Base-by-base conservation (phyloP, 148 eudicot genomes). In the Chenopodium formosanum region DNA sequence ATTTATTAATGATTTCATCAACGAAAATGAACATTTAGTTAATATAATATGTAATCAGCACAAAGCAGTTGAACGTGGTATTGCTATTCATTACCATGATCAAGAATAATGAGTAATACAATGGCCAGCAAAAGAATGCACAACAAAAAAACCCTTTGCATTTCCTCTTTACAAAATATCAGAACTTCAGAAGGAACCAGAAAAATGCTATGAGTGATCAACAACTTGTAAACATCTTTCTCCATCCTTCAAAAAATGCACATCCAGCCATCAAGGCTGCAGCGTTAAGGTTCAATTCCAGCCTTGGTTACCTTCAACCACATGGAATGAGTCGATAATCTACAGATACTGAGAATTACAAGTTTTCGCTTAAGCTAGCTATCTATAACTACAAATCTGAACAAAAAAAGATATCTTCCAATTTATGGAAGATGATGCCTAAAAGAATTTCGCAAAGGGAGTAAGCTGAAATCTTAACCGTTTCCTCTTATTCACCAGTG, bases 381-480 rank as follows among this genome's bases (percentile, higher is more conserved):
- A 34, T 69, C 73, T 22, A 32, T 34, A 73, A 47, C 76, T 44
- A 64, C 37, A 14, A 44, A 22, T 65, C 37, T 27, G 32, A 47
- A 34, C 64, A n/a, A 74, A 73, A 80, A 80, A 65, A 19, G 72
- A 75, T 73, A 14, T 16, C 14, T 32, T 22, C 47, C 40, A 31
- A 52, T 13, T 46, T 53, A 25, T 6, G 16, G 66, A 5, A 53
- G 69, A 20, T 64, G 69, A 20, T 64, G 74, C 73, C 75, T 84
- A 83, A 29, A 84, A 78, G 66, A 87, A 34, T 81, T 86, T 87
- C 47, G 70, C 70, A 81, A 85, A 72, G 34, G 48, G 68, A 74
- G 93, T 93, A 74, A 91, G 70, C 50, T 78, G 87, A 63, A 91
- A 74, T 65, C 92, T 74, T 76, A 89, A 75, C 85, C 91, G 88